Percentiles rank a stretch among this genome's conserved stretches.
Conservation (phyloP, 2,329 filamentous ascomycete species). For the Aspergillus pseudoterreus region DNA sequence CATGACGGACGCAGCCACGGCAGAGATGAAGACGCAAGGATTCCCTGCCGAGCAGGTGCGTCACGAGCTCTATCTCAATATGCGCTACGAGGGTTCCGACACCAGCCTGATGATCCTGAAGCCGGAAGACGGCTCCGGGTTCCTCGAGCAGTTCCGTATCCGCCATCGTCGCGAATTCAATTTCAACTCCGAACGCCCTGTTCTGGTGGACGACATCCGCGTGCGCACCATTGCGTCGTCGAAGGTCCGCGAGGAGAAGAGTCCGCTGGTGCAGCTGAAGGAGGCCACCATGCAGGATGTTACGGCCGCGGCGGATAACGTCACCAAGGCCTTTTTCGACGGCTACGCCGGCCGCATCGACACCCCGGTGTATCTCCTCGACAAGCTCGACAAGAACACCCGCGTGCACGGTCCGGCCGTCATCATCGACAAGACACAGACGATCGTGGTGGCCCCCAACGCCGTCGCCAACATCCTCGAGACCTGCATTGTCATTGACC, state of each 20-base stretch:
- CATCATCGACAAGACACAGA: slow-evolving; percentile 71
- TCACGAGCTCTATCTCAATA: slow-evolving; percentile 45
- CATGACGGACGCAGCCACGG: slow-evolving; percentile 60
- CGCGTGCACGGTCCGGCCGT: slow-evolving; percentile 66
- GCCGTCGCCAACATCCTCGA: slow-evolving; percentile 73
- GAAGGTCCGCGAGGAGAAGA: slow-evolving; percentile 60
- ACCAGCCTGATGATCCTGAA: slow-evolving; percentile 48
- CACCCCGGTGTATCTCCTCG: slow-evolving; percentile 35
- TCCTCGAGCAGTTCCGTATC: slow-evolving; percentile 75
- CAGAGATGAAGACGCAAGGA: slow-evolving; percentile 42
- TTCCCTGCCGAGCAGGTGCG: slow-evolving; percentile 40
- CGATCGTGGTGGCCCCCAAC: slow-evolving; percentile 80
- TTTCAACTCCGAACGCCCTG: slow-evolving; percentile 79
- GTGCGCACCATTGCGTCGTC: slow-evolving; percentile 75
- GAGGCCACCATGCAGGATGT: slow-evolving; percentile 53
- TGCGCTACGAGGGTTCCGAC: slow-evolving; percentile 51
- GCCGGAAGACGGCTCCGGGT: slow-evolving; percentile 77
- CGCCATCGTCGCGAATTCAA: slow-evolving; percentile 91
- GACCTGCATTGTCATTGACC: slow-evolving; percentile 86
- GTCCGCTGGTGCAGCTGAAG: slow-evolving; percentile 64
- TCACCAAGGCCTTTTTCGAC: slow-evolving; percentile 35
- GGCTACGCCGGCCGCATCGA: slow-evolving; percentile 26
- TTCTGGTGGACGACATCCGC: slow-evolving; percentile 85
- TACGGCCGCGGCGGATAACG: slow-evolving; percentile 51
- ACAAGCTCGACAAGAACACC: slow-evolving; percentile 30